Evolutionary conservation across 345 rosid species (phyloP).

Genomic region (Schrenkiella parvula): DNA sequence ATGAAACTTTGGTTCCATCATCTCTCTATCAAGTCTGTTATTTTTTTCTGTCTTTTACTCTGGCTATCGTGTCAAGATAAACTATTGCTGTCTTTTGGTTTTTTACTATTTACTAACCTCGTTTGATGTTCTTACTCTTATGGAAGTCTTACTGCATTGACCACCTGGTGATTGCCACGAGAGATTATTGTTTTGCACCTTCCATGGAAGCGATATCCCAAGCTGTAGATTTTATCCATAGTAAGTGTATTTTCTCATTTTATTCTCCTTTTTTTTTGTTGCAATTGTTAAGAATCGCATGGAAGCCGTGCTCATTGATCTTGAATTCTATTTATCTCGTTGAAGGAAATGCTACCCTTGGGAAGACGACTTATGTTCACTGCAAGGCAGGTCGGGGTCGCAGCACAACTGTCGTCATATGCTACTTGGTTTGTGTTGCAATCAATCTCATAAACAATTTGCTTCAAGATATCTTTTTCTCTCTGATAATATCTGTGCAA

Average conservation of each 20-base stretch:
- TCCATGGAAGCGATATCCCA: slow-evolving; percentile 66
- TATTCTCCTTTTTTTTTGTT: not conserved
- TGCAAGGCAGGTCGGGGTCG: slow-evolving; percentile 99
- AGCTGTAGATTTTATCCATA: slow-evolving; percentile 81
- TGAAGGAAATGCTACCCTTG: slow-evolving; percentile 57
- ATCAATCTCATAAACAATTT: not conserved
- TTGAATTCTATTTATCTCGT: slow-evolving; percentile 7
- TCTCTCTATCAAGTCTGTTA: slow-evolving; percentile 60
- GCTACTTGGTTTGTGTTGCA: slow-evolving; percentile 69
- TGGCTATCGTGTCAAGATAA: not conserved
- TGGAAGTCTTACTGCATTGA: slow-evolving; percentile 68
- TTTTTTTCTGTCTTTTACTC: not conserved
- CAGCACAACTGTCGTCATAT: slow-evolving; percentile 86
- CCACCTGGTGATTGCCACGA: slow-evolving; percentile 94
- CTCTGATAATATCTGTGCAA: slow-evolving; percentile 9
- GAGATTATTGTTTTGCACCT: slow-evolving; percentile 98
- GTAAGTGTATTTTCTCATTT: slow-evolving; percentile 40
- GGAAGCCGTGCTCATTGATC: not conserved
- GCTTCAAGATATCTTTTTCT: not conserved
- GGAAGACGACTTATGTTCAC: slow-evolving; percentile 79
- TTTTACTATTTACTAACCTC: slow-evolving; percentile 1
- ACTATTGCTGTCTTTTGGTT: slow-evolving; percentile 10
- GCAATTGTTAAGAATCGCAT: not conserved
- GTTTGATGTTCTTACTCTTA: slow-evolving; percentile 11
- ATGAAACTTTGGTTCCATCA: slow-evolving; percentile 84